Evolutionary conservation across 2,329 filamentous ascomycete genomes (phyloP), one percentile per base, ranked within the genome.

Genomic region (Neonectria magnoliae): DNA sequence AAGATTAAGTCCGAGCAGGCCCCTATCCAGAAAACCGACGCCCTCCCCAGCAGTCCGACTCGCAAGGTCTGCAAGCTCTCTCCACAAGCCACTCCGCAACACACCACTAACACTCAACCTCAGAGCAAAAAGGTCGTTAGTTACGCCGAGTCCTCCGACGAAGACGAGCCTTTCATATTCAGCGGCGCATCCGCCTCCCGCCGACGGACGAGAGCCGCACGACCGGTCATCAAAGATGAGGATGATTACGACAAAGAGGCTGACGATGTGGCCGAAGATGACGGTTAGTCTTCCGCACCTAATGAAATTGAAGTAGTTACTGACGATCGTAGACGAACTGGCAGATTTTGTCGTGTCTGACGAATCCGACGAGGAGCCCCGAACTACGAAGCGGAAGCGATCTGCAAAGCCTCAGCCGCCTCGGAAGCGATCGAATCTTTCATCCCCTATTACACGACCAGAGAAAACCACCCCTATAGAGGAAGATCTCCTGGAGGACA

Each of bases 301-400:
- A 29, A 1, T 2, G 1, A 5, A 14, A 22, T 4, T 1, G 16
- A 7, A 13, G 22, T 16, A 22, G 33, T 18, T 11, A 11, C 68
- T 71, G 42, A 72, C 56, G n/a, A 16, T 9, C 10, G 2, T 53
- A 87, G 82, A 85, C 80, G 93, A 96, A 58, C 88, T 97, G 82
- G 93, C 91, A 66, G 92, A 97, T 76, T 98, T 98, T 73, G 84
- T 98, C 25, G 94, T 91, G 5, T 89, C 91, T 0, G 94, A 98
- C 73, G 93, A 97, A 45, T 95, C 93, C 0, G 94, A 97, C 52
- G 91, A 89, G 18, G 77, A 76, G 66, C 69, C 82, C 72, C 76
- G 84, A 25, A 83, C 91, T 0, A 91, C 88, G 76, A 97, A 97
- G 80, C 82, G 91, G 73, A 97, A 97, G 80, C 85, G 91, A n/a